phyloP scores from a whole-genome alignment of 2,329 filamentous ascomycete genomes.

The Ophioceras dolichostomum region DNA sequence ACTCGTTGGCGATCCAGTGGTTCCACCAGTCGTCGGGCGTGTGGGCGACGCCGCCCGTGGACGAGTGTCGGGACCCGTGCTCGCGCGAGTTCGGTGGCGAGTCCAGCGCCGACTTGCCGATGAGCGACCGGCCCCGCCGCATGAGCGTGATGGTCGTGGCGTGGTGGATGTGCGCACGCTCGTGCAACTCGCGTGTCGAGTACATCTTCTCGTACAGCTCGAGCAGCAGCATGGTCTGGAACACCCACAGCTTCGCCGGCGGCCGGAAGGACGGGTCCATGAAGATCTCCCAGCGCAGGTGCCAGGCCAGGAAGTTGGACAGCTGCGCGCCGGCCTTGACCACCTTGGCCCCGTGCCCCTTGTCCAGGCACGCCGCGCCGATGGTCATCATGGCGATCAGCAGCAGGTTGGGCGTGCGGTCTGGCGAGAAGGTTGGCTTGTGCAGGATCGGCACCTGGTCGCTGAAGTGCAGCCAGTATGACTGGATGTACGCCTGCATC shows the following conservation, averaged over 20 bases:
- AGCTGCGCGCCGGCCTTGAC: slow-evolving; percentile 70
- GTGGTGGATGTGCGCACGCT: slow-evolving; percentile 92
- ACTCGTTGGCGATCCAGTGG: slow-evolving; percentile 89
- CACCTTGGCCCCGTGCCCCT: slow-evolving; percentile 60
- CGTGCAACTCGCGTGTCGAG: slow-evolving; percentile 80
- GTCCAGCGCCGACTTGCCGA: slow-evolving; percentile 73
- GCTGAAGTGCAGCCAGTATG: slow-evolving; percentile 92
- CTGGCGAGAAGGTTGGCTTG: slow-evolving; percentile 82
- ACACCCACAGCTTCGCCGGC: slow-evolving; percentile 90
- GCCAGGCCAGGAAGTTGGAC: slow-evolving; percentile 83
- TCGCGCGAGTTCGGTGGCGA: slow-evolving; percentile 62
- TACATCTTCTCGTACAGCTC: slow-evolving; percentile 99
- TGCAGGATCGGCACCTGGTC: slow-evolving; percentile 91
- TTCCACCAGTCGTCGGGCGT: slow-evolving; percentile 89
- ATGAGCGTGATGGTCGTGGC: slow-evolving; percentile 91
- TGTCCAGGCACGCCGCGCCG: slow-evolving; percentile 80
- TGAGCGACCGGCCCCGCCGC: slow-evolving; percentile 82
- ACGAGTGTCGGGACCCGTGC: slow-evolving; percentile 47
- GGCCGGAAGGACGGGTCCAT: slow-evolving; percentile 83
- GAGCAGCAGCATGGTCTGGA: slow-evolving; percentile 77
- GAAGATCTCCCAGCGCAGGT: slow-evolving; percentile 92
- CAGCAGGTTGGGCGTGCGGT: slow-evolving; percentile 73
- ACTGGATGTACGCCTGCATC: slow-evolving; percentile 91
- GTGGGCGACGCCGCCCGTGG: slow-evolving; percentile 47
- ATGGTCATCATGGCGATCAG: slow-evolving; percentile 86